Evolutionary conservation across 148 eudicot species (phyloP).

Genomic region (Salicornia ramosissima): DNA sequence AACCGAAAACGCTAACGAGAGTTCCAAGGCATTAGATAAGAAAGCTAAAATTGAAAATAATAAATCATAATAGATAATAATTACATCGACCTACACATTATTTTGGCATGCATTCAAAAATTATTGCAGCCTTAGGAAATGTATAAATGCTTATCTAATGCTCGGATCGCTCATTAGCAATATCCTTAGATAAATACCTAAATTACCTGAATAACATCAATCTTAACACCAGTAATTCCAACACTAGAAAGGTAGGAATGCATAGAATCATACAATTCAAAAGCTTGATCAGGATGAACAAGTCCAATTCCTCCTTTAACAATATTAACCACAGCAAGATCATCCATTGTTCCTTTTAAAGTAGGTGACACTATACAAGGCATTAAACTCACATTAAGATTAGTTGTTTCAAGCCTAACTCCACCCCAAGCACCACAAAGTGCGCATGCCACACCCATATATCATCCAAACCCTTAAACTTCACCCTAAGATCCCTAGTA

Average conservation of each 20-base stretch:
- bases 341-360: slow-evolving; percentile 53
- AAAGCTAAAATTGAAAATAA: too few relatives aligned
- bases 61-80: too few relatives aligned
- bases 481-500: slow-evolving; percentile 41
- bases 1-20: too few relatives aligned
- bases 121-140: too few relatives aligned
- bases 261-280: slow-evolving; percentile 54
- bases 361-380: slow-evolving; percentile 48
- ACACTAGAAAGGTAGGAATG: slow-evolving; percentile 50
- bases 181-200: too few relatives aligned
- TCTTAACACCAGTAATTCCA: slow-evolving; percentile 64
- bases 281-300: slow-evolving; percentile 59
- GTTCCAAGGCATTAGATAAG: too few relatives aligned
- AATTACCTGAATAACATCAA: slow-evolving; percentile 71
- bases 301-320: slow-evolving; percentile 59
- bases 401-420: slow-evolving; percentile 54
- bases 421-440: slow-evolving; percentile 76
- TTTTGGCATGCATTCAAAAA: too few relatives aligned
- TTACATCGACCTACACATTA: too few relatives aligned
- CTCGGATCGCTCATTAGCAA: too few relatives aligned
- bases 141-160: too few relatives aligned
- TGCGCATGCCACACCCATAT: slow-evolving; percentile 70
- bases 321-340: slow-evolving; percentile 56
- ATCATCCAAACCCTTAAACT: slow-evolving; percentile 56
- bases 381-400: slow-evolving; percentile 36